phyloP scores from a whole-genome alignment of 2,329 filamentous ascomycete species.

The Dothiorella sarmentorum region DNA sequence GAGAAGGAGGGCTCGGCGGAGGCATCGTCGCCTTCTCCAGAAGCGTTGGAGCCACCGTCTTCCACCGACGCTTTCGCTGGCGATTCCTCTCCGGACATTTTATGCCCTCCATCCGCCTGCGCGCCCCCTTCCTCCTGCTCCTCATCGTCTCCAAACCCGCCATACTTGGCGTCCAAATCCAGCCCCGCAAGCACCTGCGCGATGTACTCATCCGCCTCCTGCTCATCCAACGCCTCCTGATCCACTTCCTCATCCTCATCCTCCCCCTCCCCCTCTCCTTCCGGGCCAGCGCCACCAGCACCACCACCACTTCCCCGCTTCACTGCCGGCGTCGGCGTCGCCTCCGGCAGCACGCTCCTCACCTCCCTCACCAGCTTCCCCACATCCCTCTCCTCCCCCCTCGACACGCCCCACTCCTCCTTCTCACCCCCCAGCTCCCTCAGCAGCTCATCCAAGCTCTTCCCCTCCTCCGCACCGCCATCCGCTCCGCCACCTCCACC shows the following conservation, averaged over 20 bases:
- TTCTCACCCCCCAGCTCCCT: conserved; percentile 35
- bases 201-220: conserved; percentile 46
- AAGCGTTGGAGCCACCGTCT: no score
- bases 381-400: conserved; percentile 41
- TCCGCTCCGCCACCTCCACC: neutral
- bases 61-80: no score
- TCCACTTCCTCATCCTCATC: neutral
- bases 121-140: neutral
- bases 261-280: conserved; percentile 14
- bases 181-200: conserved; percentile 46
- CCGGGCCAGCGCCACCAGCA: no score
- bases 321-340: conserved; percentile 19
- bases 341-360: conserved; percentile 36
- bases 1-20: conserved; percentile 22
- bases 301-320: no score
- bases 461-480: conserved; percentile 33
- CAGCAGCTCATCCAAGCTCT: conserved; percentile 46
- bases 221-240: conserved; percentile 21
- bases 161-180: conserved; percentile 42
- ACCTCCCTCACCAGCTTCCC: conserved; percentile 41
- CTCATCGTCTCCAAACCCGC: conserved; percentile 16
- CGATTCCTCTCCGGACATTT: no score
- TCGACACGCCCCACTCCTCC: conserved; percentile 39
- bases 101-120: conserved; percentile 18
- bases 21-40: conserved; percentile 20